These are phyloP conservation scores for Ganoderma multipileum DNA, from an alignment of 1,284 basidiomycete genomes.

Conservation along the genomic window DNA sequence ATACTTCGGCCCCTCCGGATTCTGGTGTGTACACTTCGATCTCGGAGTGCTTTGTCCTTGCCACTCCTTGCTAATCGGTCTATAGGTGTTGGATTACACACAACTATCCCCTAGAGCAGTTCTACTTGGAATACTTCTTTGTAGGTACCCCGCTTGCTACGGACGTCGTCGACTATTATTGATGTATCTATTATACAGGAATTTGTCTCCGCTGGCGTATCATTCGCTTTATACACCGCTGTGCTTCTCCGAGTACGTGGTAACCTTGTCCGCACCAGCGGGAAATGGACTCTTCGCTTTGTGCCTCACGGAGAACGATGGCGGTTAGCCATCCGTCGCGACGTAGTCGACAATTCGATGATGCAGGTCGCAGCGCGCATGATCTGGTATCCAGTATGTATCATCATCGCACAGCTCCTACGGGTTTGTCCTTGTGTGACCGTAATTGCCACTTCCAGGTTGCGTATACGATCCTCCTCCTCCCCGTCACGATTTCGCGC, in stretches of 20 bases:
- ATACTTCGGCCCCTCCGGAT: constrained; percentile 52
- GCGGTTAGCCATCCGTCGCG: constrained; percentile 44
- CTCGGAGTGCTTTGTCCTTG: background rate
- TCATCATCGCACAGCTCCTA: too few relatives aligned
- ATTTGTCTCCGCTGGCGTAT: constrained; percentile 42
- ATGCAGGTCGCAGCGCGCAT: constrained; percentile 42
- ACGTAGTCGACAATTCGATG: constrained; percentile 45
- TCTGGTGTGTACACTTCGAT: constrained; percentile 40
- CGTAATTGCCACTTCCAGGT: constrained; percentile 32
- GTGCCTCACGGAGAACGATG: constrained; percentile 43
- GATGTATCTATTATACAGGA: constrained; percentile 34
- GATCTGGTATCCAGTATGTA: constrained; percentile 40
- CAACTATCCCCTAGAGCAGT: constrained; percentile 48
- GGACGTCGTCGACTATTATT: background rate
- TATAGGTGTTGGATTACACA: constrained; percentile 56
- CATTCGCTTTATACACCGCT: constrained; percentile 44
- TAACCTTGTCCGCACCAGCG: constrained; percentile 41
- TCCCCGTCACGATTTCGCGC: constrained; percentile 47
- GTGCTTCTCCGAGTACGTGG: constrained; percentile 49
- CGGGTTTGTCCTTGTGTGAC: background rate
- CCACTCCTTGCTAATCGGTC: background rate
- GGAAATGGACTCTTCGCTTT: constrained; percentile 44
- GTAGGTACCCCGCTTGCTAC: constrained; percentile 32
- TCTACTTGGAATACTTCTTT: constrained; percentile 55
- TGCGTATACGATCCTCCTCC: constrained; percentile 44